phyloP scores from a whole-genome alignment of 257 asterid genomes.

The Solanum chiquidenum region DNA sequence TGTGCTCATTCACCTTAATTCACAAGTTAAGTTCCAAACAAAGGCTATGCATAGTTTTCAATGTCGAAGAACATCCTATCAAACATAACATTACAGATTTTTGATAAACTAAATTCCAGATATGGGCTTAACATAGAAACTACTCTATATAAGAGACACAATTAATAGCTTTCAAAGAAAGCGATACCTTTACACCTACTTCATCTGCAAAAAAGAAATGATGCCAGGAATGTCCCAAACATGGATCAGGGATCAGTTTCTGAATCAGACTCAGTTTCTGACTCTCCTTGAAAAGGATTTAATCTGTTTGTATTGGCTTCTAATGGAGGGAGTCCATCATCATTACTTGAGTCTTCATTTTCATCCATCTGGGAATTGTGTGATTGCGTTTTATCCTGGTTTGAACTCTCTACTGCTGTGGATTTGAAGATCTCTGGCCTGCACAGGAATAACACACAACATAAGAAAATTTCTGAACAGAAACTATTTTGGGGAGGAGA shows the following conservation, averaged over 20 bases:
- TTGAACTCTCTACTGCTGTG: constrained; percentile 6
- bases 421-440: constrained; percentile 69
- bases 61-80: not conserved
- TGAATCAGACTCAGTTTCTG: constrained; percentile 27
- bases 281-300: constrained; percentile 23
- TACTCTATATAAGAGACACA: not conserved
- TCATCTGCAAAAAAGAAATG: not conserved
- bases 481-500: not conserved
- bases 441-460: not conserved
- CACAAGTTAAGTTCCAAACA: not conserved
- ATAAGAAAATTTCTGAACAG: not conserved
- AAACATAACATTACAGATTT: not conserved
- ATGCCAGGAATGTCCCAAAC: not conserved
- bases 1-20: not conserved
- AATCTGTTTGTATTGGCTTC: constrained; percentile 76
- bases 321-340: constrained; percentile 72
- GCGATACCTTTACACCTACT: not conserved
- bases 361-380: not conserved
- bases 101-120: not conserved
- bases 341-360: constrained; percentile 35
- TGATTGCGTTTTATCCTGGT: constrained; percentile 3
- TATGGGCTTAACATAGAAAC: not conserved
- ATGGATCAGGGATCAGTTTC: constrained; percentile 27
- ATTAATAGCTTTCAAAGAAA: not conserved
- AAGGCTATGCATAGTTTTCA: not conserved